Base-by-base conservation (phyloP, 148 eudicot species). In the Limonium bicolor region DNA sequence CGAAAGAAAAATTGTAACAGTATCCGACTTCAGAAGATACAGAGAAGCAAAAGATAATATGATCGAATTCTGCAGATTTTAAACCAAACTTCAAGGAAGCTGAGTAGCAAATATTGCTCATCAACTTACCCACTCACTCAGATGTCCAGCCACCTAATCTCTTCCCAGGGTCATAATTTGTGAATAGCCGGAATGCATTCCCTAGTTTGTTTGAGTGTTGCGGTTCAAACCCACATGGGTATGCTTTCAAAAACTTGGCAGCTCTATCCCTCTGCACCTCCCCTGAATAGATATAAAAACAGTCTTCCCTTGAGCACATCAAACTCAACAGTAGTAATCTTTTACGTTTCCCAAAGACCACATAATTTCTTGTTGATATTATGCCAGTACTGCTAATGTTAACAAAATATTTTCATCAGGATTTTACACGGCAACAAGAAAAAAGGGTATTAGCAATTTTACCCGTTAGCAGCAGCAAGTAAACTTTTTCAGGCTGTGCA, bases 191-290 rank as follows among this genome's bases (percentile, higher is more conserved):
- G 62, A 88, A 88, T 61, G 77, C 97, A 45, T 88, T 88, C 19
- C 97, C 97, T 15, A 88, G 84, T 69, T 88, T 88, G 77, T 76
- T 80, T 18, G 95, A 66, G 65, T 88, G 97, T 52, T 63, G 63
- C 22, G 95, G 97, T 45, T 64, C 78, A 57, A 88, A 88, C 25
- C 78, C 79, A 66, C 97, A 88, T 19, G 93, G 83, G n/a, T 44
- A 70, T 64, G 84, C 46, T 36, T 71, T 81, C 36, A 84, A 62
- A 20, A 88, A 73, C 63, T 69, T 64, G 0, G 74, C 77, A 33
- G 95, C 97, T 47, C 56, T 84, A 4, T 75, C 79, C 45, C 36
- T 78, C 55, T 88, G 97, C 50, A 88, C 97, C 40, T 56, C 86
- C 35, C 97, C 97, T 88, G 63, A 48, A 65, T 32, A 6, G 3